phyloP scores from a whole-genome alignment of 257 asterid genomes.

The Solanum verrucosum region DNA sequence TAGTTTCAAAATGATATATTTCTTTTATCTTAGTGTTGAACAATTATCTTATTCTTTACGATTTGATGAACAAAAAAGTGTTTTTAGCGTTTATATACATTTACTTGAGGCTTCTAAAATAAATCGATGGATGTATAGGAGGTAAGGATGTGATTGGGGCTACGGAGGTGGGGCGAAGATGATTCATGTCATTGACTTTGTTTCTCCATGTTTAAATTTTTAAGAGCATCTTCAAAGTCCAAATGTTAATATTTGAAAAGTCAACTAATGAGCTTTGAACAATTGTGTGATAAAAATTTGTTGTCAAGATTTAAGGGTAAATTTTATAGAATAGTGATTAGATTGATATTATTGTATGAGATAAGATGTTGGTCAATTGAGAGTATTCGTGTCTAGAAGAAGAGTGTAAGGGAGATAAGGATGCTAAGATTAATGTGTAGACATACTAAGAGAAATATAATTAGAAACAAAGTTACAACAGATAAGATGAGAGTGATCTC shows the following conservation, averaged over 20 bases:
- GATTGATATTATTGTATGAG: background rate
- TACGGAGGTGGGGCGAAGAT: too few relatives aligned
- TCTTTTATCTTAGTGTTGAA: background rate
- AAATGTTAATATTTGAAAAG: background rate
- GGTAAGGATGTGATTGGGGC: too few relatives aligned
- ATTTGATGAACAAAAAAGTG: too few relatives aligned
- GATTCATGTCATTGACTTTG: background rate
- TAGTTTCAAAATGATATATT: background rate
- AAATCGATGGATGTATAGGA: too few relatives aligned
- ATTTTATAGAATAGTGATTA: background rate
- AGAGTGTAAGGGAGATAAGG: background rate
- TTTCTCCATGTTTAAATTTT: background rate
- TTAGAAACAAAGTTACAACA: too few relatives aligned
- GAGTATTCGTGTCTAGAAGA: accelerated
- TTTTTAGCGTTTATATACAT: too few relatives aligned
- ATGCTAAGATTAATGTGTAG: background rate
- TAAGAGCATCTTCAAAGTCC: background rate
- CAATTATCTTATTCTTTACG: accelerated
- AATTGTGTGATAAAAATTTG: background rate
- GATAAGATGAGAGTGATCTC: too few relatives aligned
- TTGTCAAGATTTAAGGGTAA: background rate
- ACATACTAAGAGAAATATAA: background rate
- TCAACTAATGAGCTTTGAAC: background rate
- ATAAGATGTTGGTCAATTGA: accelerated
- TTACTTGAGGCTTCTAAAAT: too few relatives aligned